phyloP scores from a whole-genome alignment of 352 stramenopile species.

The Chrysophaeum taylorii region DNA sequence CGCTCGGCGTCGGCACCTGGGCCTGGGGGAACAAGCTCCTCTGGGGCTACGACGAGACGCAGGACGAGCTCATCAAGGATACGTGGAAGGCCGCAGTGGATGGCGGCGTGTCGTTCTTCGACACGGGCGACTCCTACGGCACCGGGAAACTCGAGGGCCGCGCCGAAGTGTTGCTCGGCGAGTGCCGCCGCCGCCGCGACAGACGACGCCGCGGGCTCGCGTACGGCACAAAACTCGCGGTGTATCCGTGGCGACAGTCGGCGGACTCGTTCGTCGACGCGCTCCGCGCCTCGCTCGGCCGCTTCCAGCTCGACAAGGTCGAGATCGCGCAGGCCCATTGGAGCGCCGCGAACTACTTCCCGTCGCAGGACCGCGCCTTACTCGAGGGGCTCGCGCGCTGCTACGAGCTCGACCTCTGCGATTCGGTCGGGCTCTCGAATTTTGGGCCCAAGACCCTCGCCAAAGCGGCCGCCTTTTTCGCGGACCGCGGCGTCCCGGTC shows the following conservation, averaged over 20 bases:
- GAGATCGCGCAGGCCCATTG: not conserved
- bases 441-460: slow-evolving; percentile 50
- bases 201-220: not conserved
- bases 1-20: slow-evolving; percentile 47
- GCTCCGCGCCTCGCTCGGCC: not conserved
- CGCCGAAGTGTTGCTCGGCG: slow-evolving; percentile 45
- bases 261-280: not conserved
- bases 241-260: not conserved
- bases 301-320: not conserved
- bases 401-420: slow-evolving; percentile 42
- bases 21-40: slow-evolving; percentile 49
- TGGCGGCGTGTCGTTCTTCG: slow-evolving; percentile 46
- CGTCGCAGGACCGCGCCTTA: slow-evolving; percentile 35
- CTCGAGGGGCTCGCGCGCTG: slow-evolving; percentile 52
- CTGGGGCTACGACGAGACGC: slow-evolving; percentile 45
- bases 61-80: slow-evolving; percentile 48
- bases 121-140: slow-evolving; percentile 50
- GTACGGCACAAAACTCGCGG: slow-evolving; percentile 5
- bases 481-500: slow-evolving; percentile 42
- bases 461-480: slow-evolving; percentile 37
- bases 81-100: slow-evolving; percentile 36
- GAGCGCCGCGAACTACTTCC: slow-evolving; percentile 1
- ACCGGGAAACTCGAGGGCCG: slow-evolving; percentile 49
- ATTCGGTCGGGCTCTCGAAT: slow-evolving; percentile 55
- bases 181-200: slow-evolving; percentile 22